Conservation (phyloP, 768 basidiomycete species). For the Boletus subparvulus region DNA sequence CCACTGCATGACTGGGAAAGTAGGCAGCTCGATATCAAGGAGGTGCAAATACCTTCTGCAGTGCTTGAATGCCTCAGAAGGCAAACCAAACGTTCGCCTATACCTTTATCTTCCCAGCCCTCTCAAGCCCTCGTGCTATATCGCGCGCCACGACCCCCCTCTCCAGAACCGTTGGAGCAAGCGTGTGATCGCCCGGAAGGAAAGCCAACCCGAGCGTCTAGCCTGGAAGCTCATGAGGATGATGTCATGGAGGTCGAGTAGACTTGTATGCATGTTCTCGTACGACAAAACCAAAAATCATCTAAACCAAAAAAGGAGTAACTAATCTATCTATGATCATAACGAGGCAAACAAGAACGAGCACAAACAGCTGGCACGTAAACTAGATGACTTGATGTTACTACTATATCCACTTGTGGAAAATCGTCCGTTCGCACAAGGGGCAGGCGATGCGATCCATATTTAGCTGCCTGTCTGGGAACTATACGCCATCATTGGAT, state of each 20-base stretch:
- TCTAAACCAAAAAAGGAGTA: constrained; percentile 25
- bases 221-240: constrained; percentile 21
- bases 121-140: constrained; percentile 57
- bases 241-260: constrained; percentile 58
- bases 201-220: not conserved
- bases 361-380: constrained; percentile 22
- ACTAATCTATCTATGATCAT: constrained; percentile 32
- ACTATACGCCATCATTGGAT: constrained; percentile 51
- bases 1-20: constrained; percentile 14
- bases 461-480: constrained; percentile 33
- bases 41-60: constrained; percentile 43
- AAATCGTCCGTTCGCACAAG: constrained; percentile 7
- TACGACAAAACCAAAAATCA: constrained; percentile 20
- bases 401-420: constrained; percentile 6
- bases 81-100: constrained; percentile 24
- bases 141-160: constrained; percentile 38
- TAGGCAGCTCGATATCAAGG: constrained; percentile 21
- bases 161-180: not conserved
- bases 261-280: constrained; percentile 7
- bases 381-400: constrained; percentile 11
- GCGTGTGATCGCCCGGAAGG: constrained; percentile 1
- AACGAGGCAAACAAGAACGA: constrained; percentile 16
- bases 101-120: constrained; percentile 15
- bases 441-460: not conserved
- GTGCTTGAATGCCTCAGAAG: constrained; percentile 47